A percentile compares a stretch with the other conserved stretches of the same genome.
Evolutionary conservation across 768 basidiomycete species (phyloP).

Genomic region (Xerocomellus intermedius): DNA sequence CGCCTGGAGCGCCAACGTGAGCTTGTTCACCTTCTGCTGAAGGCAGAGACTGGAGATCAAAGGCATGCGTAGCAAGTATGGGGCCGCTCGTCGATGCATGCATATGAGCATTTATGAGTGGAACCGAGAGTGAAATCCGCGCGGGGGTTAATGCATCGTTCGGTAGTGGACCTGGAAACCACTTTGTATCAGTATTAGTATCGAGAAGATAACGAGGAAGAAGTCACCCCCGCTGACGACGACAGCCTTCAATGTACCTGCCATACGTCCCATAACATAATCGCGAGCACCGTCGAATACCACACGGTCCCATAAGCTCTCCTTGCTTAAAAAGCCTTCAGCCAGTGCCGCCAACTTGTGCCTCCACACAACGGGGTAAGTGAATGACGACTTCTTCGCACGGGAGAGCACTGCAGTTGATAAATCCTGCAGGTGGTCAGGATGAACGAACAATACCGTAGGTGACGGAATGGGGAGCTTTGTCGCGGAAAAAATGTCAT

Average conservation of each 20-base stretch:
- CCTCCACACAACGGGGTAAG: slow-evolving; percentile 67
- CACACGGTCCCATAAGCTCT: slow-evolving; percentile 81
- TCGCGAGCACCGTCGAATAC: slow-evolving; percentile 70
- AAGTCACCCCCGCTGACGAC: slow-evolving; percentile 70
- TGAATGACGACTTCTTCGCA: slow-evolving; percentile 51
- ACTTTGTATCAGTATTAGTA: background rate
- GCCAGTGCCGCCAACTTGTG: slow-evolving; percentile 70
- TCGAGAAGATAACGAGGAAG: background rate
- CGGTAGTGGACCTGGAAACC: slow-evolving; percentile 46
- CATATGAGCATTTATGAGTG: slow-evolving; percentile 62
- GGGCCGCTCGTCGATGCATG: slow-evolving; percentile 72
- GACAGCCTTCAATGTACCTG: slow-evolving; percentile 61
- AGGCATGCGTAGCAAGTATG: slow-evolving; percentile 75
- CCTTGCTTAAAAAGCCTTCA: slow-evolving; percentile 75
- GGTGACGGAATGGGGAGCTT: slow-evolving; percentile 66
- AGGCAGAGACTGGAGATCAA: slow-evolving; percentile 79
- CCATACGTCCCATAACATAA: slow-evolving; percentile 56
- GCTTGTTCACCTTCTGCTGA: slow-evolving; percentile 34
- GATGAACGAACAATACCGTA: slow-evolving; percentile 73
- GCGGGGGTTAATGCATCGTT: slow-evolving; percentile 55
- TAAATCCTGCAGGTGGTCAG: slow-evolving; percentile 58
- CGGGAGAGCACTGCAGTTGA: slow-evolving; percentile 50
- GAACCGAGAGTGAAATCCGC: slow-evolving; percentile 74
- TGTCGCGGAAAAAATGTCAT: slow-evolving; percentile 48
- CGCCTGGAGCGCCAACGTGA: slow-evolving; percentile 76